Evolutionary conservation across 2,329 filamentous ascomycete species (phyloP), one percentile per base, ranked within the genome.

Genomic region (Colletotrichum liaoningense): DNA sequence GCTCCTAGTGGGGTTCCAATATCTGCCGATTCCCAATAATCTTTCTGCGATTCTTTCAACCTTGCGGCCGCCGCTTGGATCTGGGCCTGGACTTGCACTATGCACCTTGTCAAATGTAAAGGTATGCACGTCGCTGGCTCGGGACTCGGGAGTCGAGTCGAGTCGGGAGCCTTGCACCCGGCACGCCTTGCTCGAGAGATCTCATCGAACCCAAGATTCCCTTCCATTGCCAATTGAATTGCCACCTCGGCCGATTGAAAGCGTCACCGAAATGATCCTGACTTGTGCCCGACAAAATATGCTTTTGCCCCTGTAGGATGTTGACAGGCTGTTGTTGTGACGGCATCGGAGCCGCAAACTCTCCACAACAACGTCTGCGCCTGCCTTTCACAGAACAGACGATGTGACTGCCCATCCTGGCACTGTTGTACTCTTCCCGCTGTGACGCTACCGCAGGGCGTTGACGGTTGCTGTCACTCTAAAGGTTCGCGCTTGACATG

Each of bases 401-500:
- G 42, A 59, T 66, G 58, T 62, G 22, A 42, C 33, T 46, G 42
- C 16, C 26, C 22, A 58, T 38, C 35, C 58, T 42, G 35, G 52
- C 33, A 14, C 52, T 22, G 54, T 16, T 54, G 26, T 28, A 42
- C 5, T 59, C 19, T 46, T 62, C 8, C 19, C 54, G 38, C 54
- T 59, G 57, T n/a, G 57, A 52, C 69, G 42, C 69, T 62, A 70
- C 64, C 33, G 46, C 46, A 66, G 46, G 60, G 55, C 60, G 67
- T 71, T 56, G 67, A 56, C 60, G 71, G 67, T 71, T 56, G 67
- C 62, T 66, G 71, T 66, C 67, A 73, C 67, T 38, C 55, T 66
- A 57, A 71, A 62, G 38, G 67, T 73, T 71, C 62, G 62, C 62
- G 68, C 56, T 66, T 73, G 62, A 73, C 60, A 38, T 71, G 67